phyloP scores from a whole-genome alignment of 148 eudicot genomes.

The Silene latifolia region DNA sequence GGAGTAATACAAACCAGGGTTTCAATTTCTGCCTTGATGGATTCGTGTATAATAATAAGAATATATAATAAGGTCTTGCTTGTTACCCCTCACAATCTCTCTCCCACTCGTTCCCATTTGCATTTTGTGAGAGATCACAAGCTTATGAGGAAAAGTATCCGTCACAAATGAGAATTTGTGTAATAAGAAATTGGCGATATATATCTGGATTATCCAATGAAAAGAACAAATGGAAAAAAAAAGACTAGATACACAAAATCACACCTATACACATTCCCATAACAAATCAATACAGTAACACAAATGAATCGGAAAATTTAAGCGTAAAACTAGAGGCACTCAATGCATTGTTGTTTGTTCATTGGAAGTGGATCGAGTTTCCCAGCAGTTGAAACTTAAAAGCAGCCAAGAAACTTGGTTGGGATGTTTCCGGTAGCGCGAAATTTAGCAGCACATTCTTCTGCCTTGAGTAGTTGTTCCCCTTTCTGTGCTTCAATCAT shows the following conservation, averaged over 20 bases:
- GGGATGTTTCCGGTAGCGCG: conserved; percentile 50
- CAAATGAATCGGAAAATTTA: not conserved
- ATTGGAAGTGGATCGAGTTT: not conserved
- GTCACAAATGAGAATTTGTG: no score
- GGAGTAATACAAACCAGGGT: no score
- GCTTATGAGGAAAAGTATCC: no score
- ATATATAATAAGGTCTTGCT: no score
- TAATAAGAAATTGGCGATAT: no score
- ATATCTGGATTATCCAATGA: no score
- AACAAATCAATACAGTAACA: not conserved
- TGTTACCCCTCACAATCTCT: no score
- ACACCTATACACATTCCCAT: conserved; percentile 25
- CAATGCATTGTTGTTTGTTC: not conserved
- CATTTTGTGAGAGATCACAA: no score
- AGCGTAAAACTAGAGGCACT: not conserved
- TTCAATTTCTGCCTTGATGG: no score
- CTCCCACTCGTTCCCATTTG: no score
- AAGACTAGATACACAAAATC: conserved; percentile 4
- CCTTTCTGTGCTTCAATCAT: conserved; percentile 46
- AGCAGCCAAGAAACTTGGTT: conserved; percentile 37
- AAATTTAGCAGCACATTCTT: conserved; percentile 51
- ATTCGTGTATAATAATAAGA: no score
- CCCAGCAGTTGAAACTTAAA: conserved; percentile 29
- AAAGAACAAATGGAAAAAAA: no score
- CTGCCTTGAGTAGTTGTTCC: conserved; percentile 50